phyloP scores from a whole-genome alignment of 257 asterid species.

The Gentiana dahurica region DNA sequence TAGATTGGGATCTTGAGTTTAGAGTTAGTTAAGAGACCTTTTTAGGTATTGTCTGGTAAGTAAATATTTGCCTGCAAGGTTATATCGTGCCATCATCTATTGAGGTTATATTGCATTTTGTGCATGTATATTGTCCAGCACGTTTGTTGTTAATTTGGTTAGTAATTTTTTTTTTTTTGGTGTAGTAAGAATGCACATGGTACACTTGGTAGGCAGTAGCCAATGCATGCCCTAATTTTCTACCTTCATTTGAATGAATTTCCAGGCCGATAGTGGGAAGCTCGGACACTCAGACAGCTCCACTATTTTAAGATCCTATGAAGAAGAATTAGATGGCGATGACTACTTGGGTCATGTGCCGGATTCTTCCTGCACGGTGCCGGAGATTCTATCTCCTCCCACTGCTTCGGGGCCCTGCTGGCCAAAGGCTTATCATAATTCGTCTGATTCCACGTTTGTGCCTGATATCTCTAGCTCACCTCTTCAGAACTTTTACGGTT shows the following conservation, averaged over 20 bases:
- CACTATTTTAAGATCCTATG: conserved; percentile 32
- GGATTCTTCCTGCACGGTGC: conserved; percentile 64
- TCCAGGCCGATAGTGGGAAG: conserved; percentile 68
- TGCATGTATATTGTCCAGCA: too few relatives aligned
- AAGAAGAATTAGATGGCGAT: conserved; percentile 51
- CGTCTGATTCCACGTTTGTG: conserved; percentile 36
- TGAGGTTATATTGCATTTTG: too few relatives aligned
- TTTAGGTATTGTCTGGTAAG: too few relatives aligned
- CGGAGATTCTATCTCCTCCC: conserved; percentile 78
- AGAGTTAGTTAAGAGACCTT: too few relatives aligned
- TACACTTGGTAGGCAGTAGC: conserved; percentile 2
- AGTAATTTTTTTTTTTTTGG: too few relatives aligned
- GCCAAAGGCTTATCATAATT: conserved; percentile 31
- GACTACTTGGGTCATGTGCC: conserved; percentile 54
- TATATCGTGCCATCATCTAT: too few relatives aligned
- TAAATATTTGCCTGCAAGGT: too few relatives aligned
- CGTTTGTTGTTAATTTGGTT: too few relatives aligned
- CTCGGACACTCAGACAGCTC: conserved; percentile 57
- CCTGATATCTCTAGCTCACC: conserved; percentile 50
- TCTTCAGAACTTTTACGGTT: conserved; percentile 16
- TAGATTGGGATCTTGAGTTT: too few relatives aligned
- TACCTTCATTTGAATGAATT: conserved; percentile 11
- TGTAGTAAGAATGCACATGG: too few relatives aligned
- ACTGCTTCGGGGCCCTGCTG: conserved; percentile 81
- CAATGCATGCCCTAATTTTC: conserved; percentile 8